Conservation (phyloP, 805 yeast species). For the Candida railenensis region DNA sequence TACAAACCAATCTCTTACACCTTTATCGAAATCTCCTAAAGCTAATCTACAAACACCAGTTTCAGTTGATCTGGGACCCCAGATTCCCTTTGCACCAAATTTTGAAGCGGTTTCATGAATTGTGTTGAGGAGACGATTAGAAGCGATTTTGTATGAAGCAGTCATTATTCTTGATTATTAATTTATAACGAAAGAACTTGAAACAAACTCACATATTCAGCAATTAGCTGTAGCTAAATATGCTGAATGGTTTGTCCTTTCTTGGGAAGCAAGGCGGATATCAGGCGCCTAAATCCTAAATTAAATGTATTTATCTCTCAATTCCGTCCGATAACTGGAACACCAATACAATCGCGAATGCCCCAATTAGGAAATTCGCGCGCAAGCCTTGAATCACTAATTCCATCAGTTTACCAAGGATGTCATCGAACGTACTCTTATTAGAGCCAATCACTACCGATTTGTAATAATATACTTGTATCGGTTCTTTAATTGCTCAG, state of each 20-base stretch:
- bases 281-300: not conserved
- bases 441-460: too few species aligned
- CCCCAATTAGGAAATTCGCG: not conserved
- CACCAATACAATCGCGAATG: not conserved
- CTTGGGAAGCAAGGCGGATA: not conserved
- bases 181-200: too few species aligned
- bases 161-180: not conserved
- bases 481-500: too few species aligned
- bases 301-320: too few species aligned
- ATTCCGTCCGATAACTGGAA: too few species aligned
- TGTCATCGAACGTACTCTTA: too few species aligned
- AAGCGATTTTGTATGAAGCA: not conserved
- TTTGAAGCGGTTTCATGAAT: constrained; percentile 56
- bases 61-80: constrained; percentile 57
- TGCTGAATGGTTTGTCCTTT: too few species aligned
- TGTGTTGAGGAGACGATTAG: constrained; percentile 51
- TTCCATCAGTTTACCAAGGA: too few species aligned
- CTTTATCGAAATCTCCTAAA: constrained; percentile 58
- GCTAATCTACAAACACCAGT: constrained; percentile 72
- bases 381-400: not conserved
- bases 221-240: too few species aligned
- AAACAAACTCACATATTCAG: too few species aligned
- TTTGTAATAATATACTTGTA: too few species aligned
- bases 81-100: constrained; percentile 62
- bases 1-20: constrained; percentile 66